Percentiles rank a stretch among this genome's conserved stretches.
Evolutionary conservation across 1,284 basidiomycete species (phyloP).

Genomic region (Veloboletus limbatus): DNA sequence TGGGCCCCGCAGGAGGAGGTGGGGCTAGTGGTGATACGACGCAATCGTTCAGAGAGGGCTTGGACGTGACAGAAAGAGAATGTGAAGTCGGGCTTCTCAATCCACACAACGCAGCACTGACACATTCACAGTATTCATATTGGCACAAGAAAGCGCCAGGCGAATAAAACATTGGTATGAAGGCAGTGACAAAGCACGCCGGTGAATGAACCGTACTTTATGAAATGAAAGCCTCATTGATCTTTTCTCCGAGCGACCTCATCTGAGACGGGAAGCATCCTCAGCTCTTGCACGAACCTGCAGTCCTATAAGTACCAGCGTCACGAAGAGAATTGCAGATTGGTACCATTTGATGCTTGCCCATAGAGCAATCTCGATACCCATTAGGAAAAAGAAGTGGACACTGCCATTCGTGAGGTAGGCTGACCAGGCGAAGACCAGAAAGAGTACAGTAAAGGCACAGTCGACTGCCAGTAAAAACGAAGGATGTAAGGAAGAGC

Average conservation of each 20-base stretch:
- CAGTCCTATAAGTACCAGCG: constrained; percentile 10
- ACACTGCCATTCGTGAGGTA: constrained; percentile 57
- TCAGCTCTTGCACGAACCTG: constrained; percentile 56
- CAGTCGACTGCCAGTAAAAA: constrained; percentile 65
- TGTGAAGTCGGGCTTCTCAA: constrained; percentile 44
- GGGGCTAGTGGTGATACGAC: constrained; percentile 56
- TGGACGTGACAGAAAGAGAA: constrained; percentile 86
- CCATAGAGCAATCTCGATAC: constrained; percentile 66
- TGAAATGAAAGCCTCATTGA: constrained; percentile 19
- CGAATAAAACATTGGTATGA: constrained; percentile 84
- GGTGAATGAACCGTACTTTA: constrained; percentile 33
- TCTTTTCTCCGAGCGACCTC: constrained; percentile 25
- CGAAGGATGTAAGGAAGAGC: constrained; percentile 68
- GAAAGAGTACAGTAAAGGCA: constrained; percentile 53
- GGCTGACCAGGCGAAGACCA: constrained; percentile 55
- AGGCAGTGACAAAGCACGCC: constrained; percentile 52
- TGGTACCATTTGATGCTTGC: constrained; percentile 76
- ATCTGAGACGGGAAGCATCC: constrained; percentile 29
- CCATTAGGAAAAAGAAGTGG: constrained; percentile 62
- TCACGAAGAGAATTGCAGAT: constrained; percentile 15
- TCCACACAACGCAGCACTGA: constrained; percentile 3
- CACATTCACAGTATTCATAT: constrained; percentile 62
- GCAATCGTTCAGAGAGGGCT: constrained; percentile 80
- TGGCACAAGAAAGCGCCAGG: constrained; percentile 79
- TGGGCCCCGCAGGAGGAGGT: constrained; percentile 57